A percentile compares a stretch with the other conserved stretches of the same genome.
phyloP scores from a whole-genome alignment of 495 filamentous ascomycete genomes.

The Penicillium diatomitis region DNA sequence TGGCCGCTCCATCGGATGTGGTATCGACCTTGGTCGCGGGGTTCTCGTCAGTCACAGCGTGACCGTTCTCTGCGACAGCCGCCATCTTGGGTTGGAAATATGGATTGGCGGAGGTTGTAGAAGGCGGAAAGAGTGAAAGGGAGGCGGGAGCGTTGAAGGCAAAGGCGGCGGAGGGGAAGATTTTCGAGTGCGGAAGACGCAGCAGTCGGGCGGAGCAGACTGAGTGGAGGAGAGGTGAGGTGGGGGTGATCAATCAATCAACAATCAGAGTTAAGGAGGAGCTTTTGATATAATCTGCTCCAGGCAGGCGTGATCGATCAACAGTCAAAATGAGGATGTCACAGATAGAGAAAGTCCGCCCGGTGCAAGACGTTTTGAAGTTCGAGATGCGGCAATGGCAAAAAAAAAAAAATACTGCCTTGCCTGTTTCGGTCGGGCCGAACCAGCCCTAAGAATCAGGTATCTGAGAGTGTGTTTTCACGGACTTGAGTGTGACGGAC shows the following conservation, averaged over 20 bases:
- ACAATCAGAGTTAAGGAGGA: not conserved
- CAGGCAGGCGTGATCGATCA: slow-evolving; percentile 28
- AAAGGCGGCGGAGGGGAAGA: slow-evolving; percentile 15
- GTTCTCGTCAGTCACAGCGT: slow-evolving; percentile 36
- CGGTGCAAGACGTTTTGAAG: slow-evolving; percentile 27
- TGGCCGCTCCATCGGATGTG: slow-evolving; percentile 43
- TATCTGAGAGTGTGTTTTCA: not conserved
- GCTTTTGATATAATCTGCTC: slow-evolving; percentile 25
- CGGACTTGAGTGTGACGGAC: no score
- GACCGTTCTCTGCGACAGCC: slow-evolving; percentile 34
- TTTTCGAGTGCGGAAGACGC: slow-evolving; percentile 26
- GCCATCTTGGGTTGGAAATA: slow-evolving; percentile 27
- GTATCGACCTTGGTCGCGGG: slow-evolving; percentile 22
- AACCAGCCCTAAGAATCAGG: not conserved
- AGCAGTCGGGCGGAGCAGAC: slow-evolving; percentile 8
- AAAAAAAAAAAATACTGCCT: slow-evolving; percentile 21
- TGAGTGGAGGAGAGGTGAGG: not conserved
- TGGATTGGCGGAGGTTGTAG: slow-evolving; percentile 7
- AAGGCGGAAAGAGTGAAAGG: slow-evolving; percentile 14
- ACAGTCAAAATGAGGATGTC: slow-evolving; percentile 1
- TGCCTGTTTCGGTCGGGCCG: slow-evolving; percentile 31
- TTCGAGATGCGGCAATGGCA: slow-evolving; percentile 22
- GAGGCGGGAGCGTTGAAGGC: slow-evolving; percentile 9
- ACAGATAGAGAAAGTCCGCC: slow-evolving; percentile 12
- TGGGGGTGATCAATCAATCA: not conserved